Conservation (phyloP, 805 yeast genomes). For the Kuraishia capsulata region DNA sequence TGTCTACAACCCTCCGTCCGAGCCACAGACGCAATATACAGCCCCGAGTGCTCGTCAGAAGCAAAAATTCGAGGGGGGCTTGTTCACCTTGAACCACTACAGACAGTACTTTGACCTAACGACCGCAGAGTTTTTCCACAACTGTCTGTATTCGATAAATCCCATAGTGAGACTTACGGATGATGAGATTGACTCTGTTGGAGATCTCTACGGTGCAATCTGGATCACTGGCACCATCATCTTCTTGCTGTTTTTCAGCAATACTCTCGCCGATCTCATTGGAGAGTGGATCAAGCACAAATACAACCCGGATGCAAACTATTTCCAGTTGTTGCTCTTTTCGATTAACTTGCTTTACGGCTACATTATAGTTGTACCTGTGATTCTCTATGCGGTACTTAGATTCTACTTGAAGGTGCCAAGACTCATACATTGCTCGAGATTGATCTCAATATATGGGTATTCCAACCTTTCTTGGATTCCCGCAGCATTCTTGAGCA, state of each 20-base stretch:
- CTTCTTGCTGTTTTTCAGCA: constrained; percentile 63
- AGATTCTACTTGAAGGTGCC: constrained; percentile 46
- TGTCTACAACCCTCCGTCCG: too few species aligned
- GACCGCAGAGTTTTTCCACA: constrained; percentile 47
- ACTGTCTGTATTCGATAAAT: constrained; percentile 48
- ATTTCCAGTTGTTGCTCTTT: constrained; percentile 55
- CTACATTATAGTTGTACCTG: constrained; percentile 63
- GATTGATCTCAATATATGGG: constrained; percentile 69
- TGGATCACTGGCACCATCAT: constrained; percentile 87
- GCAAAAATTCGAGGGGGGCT: constrained; percentile 11
- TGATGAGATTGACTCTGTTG: constrained; percentile 27
- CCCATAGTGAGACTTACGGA: constrained; percentile 30
- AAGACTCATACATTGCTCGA: constrained; percentile 40
- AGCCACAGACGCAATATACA: too few species aligned
- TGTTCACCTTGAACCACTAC: constrained; percentile 51
- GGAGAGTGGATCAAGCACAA: constrained; percentile 39
- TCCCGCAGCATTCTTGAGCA: constrained; percentile 61
- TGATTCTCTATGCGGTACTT: constrained; percentile 39
- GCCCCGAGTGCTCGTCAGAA: not conserved
- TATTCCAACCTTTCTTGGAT: constrained; percentile 80
- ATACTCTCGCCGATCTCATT: constrained; percentile 60
- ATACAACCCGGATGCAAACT: constrained; percentile 30
- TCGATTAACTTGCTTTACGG: constrained; percentile 69
- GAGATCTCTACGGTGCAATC: constrained; percentile 80
- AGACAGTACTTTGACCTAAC: constrained; percentile 62